A percentile compares a stretch with the other conserved stretches of the same genome.
phyloP scores from a whole-genome alignment of 2,329 filamentous ascomycete genomes.

The Cordyceps militaris region DNA sequence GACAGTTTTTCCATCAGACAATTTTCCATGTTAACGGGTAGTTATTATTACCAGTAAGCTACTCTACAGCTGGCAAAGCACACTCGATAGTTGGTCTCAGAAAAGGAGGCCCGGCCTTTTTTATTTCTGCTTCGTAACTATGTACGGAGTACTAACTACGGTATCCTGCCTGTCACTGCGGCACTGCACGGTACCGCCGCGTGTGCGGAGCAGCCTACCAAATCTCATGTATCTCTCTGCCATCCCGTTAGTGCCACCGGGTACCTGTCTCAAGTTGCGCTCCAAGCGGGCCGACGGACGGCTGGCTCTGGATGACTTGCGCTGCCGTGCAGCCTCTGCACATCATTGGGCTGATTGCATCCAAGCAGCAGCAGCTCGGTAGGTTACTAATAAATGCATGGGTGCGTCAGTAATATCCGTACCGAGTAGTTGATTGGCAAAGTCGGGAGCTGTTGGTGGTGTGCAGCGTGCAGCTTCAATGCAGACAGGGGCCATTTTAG shows the following conservation, averaged over 20 bases:
- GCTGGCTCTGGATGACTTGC: not conserved
- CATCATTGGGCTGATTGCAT: not conserved
- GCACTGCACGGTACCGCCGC: not conserved
- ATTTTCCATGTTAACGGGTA: no score
- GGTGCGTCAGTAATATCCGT: not conserved
- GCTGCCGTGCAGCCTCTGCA: not conserved
- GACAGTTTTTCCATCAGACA: no score
- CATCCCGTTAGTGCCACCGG: not conserved
- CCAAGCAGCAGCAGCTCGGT: not conserved
- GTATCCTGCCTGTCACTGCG: no score
- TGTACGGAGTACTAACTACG: no score
- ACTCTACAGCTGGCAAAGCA: no score
- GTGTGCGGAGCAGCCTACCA: not conserved
- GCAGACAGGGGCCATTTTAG: not conserved
- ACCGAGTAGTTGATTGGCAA: not conserved
- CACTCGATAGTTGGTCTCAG: no score
- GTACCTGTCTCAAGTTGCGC: constrained; percentile 5
- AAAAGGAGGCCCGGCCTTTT: no score
- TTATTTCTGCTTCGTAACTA: no score
- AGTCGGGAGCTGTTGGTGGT: not conserved
- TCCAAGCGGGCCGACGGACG: constrained; percentile 6
- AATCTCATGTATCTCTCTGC: not conserved
- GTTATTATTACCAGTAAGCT: no score
- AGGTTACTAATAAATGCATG: not conserved
- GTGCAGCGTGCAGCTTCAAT: not conserved